Base-by-base conservation (phyloP, 768 basidiomycete species). In the Leccinum barrowsii region DNA sequence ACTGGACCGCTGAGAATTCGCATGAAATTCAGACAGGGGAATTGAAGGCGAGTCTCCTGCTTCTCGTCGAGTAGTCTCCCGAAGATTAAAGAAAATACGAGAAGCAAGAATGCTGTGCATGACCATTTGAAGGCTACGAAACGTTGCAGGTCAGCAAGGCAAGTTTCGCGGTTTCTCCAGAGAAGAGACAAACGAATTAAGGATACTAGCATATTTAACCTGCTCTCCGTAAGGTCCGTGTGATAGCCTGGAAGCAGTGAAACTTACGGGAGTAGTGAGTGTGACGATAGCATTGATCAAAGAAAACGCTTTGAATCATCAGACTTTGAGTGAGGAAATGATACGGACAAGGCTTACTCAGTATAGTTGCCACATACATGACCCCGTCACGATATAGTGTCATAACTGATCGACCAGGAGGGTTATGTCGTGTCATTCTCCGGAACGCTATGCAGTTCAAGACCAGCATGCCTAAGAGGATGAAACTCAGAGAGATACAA, bases 41-140 rank as follows among this genome's bases (percentile, higher is more conserved):
- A 47, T 26, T 2, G 46, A 47, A 13, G 30, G n/a, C 5, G 52
- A 19, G 5, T 4, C 26, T 8, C 5, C 2, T 50, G 60, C 34
- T 47, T 59, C 59, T 55, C 12, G 47, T 49, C n/a, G 64, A 15
- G 21, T 32, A 7, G 66, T 65, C 51, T 67, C 60, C 50, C 57
- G 62, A 28, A 67, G 66, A 51, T 67, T 65, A 26, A 67, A 67
- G 48, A 67, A 66, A 34, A 67, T 60, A 3, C 66, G 66, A n/a
- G 66, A 67, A 5, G 66, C 57, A 55, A 67, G 66, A 30, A 67
- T 59, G 19, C 67, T 67, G 24, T 68, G 66, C 53, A 59, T 55
- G 22, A 58, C 67, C 50, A 68, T 34, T 32, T 68, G 66, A 34
- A 59, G 64, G 37, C 66, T 67, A 12, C 7, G 12, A 42, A 34